Conservation (phyloP, 176 grass and related monocot genomes). For the Zoysia japonica region DNA sequence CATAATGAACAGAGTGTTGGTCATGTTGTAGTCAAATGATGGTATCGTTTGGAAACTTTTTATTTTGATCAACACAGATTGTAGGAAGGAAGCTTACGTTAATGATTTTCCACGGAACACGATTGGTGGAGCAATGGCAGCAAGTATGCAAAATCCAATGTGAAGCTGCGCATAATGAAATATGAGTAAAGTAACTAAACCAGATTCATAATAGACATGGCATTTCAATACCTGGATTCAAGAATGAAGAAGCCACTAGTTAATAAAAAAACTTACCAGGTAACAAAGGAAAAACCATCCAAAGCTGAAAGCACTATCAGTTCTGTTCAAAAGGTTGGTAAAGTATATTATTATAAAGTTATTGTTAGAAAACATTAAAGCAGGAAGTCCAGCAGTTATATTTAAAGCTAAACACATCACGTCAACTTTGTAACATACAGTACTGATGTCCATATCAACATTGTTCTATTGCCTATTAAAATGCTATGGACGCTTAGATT, state of each 20-base stretch:
- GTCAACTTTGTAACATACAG: not conserved
- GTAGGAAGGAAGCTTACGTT: constrained; percentile 50
- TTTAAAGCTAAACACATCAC: constrained; percentile 11
- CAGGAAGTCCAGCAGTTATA: not conserved
- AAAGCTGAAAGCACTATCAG: constrained; percentile 68
- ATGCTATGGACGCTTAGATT: constrained; percentile 1
- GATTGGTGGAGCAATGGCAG: constrained; percentile 66
- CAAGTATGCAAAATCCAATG: constrained; percentile 63
- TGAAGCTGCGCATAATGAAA: constrained; percentile 54
- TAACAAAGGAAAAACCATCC: constrained; percentile 78
- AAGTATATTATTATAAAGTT: constrained; percentile 31
- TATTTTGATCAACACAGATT: not conserved
- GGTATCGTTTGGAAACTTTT: constrained; percentile 1
- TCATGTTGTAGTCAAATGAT: not conserved
- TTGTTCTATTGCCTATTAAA: not conserved
- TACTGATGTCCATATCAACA: not conserved
- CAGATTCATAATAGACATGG: constrained; percentile 16
- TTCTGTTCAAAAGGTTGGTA: constrained; percentile 54
- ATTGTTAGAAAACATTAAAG: not conserved
- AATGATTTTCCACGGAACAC: constrained; percentile 63
- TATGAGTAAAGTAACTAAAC: constrained; percentile 7
- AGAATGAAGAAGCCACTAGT: constrained; percentile 15
- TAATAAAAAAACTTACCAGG: constrained; percentile 48
- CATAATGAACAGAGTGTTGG: not conserved
- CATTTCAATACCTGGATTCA: constrained; percentile 21